Base-by-base conservation (phyloP, 345 rosid species). In the Ricinus communis region DNA sequence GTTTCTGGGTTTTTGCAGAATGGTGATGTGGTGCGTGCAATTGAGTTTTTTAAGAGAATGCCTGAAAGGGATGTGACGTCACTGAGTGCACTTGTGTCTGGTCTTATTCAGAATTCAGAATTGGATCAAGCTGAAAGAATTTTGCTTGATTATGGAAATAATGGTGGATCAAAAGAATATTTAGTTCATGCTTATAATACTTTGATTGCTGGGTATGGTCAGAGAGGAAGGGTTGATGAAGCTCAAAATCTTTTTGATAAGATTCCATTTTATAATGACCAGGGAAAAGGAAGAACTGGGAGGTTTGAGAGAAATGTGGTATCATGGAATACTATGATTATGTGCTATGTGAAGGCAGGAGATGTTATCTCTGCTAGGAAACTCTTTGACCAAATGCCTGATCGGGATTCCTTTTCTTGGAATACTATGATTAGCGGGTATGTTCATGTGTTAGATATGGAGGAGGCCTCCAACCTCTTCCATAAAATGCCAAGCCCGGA, bases 251-350 rank as follows among this genome's bases (percentile, higher is more conserved):
- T 85, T 74, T 89, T 87, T 70, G 90, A 86, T 82, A 77, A 65
- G 72, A 82, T 89, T 40, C 90, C 91, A 5, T 50, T 65, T 62
- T 53, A 8, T 33, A 36, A 50, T 53, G 68, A 65, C 30, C 9
- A 19, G 24, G 75, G 74, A 61, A 70, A 66, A 6, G 77, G 51
- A 22, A 33, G 66, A 18, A 65, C 58, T 54, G 65, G 21, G 51
- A 75, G 65, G 25, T 75, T 89, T 15, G 72, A 59, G 68, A 87
- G 86, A 70, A 84, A 86, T 72, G 22, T 79, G 13, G 90, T 91
- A n/a, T 86, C 97, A 0, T 91, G 97, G 94, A 91, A 91, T 70
- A 82, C 91, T 0, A 91, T 91, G 93, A 85, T 89, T 58, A 89
- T 87, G 88, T 81, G 87, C 24, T 89, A 86, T 50, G 82, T 84